Base-by-base conservation (phyloP, 2,329 filamentous ascomycete species). In the Colletotrichum liriopes region DNA sequence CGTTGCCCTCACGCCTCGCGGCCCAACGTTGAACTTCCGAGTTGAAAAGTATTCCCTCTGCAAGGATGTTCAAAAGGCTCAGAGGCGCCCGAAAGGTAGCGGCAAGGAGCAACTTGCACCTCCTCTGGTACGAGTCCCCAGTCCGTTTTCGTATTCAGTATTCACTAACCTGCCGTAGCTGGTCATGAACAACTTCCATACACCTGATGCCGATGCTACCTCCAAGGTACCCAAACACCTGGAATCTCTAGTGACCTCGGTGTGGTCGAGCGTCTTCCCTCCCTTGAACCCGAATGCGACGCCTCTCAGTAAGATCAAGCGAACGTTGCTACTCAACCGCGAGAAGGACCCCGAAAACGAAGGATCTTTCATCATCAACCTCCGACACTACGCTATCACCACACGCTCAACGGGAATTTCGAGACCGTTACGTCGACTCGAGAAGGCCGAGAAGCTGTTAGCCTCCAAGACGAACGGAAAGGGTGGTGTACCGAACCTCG, bases 161-260 rank as follows among this genome's bases (percentile, higher is more conserved):
- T 43, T 7, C 60, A 72, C 77, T 84, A 78, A 83, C 75, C 8
- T 41, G 16, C 41, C 62, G 3, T 73, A 93, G 90, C 89, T 99
- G 55, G 96, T 99, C 76, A 98, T 99, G 96, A 99, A 99, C 85
- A 98, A 98, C 82, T 98, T 99, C 82, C 90, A 90, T 49, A 92
- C 91, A 4, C 88, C 93, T 37, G 86, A 84, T 41, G 79, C 88
- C 55, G 89, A 91, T 69, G 83, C 89, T 39, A 88, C 87, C 69
- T 89, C 91, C 29, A 91, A 93, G 73, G 92, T 97, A n/a, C 95
- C 96, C 6, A 97, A 94, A 80, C 95, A 98, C 77, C 93, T 99
- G 78, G 96, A 99, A 84, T 93, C 93, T 32, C 91, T 99, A 41
- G 92, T 95, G 3, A 98, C 95, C 2, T 97, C 95, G 56, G 92